Percentiles rank a stretch among this genome's conserved stretches.
Evolutionary conservation across 2,329 filamentous ascomycete species (phyloP).

Genomic region (Cadophora malorum): DNA sequence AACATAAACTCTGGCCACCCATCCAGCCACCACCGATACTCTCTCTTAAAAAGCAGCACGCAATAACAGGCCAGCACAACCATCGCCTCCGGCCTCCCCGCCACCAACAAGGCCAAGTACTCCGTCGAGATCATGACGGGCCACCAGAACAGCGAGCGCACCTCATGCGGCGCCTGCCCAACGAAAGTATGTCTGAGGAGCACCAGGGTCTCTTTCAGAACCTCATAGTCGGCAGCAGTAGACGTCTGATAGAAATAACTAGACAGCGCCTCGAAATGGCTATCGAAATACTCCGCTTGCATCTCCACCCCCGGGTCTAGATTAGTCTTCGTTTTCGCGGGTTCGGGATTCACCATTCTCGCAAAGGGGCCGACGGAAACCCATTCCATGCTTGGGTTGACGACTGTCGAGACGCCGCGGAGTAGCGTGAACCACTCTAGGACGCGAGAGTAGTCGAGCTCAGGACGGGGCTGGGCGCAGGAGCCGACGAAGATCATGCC

Average conservation of each 20-base stretch:
- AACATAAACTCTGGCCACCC: slow-evolving; percentile 1
- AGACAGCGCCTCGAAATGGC: background rate
- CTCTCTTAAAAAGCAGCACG: background rate
- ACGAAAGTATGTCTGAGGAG: background rate
- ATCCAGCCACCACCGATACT: background rate
- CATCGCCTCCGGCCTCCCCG: background rate
- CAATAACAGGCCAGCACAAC: background rate
- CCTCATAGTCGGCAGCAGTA: background rate
- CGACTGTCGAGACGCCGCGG: background rate
- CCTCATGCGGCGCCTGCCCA: background rate
- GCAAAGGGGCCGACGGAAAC: background rate
- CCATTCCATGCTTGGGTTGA: background rate
- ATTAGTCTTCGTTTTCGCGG: background rate
- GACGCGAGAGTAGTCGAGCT: background rate
- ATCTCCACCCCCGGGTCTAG: background rate
- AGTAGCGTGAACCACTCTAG: background rate
- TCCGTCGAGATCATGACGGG: background rate
- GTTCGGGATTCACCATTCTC: background rate
- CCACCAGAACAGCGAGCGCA: background rate
- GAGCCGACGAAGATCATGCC: background rate
- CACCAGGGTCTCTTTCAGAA: background rate
- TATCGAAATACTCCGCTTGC: background rate
- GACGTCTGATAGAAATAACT: background rate
- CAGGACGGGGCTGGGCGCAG: background rate
- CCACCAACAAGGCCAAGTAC: background rate